A percentile compares a stretch with the other conserved stretches of the same genome.
Conservation (phyloP, 768 basidiomycete species). For the Krasilnikovozyma curviuscula region DNA sequence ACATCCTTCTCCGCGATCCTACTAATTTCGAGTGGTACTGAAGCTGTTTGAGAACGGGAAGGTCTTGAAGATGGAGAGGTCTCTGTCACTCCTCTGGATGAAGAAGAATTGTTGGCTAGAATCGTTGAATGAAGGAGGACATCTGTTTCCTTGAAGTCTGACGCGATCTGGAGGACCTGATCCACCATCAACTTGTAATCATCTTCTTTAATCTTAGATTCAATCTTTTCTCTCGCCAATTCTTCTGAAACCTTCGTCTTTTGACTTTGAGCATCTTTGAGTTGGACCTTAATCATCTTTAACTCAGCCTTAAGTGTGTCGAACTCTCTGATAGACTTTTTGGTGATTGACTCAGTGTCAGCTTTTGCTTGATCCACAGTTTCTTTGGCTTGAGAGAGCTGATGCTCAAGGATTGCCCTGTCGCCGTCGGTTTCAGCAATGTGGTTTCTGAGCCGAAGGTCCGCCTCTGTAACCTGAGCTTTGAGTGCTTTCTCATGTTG, state of each 20-base stretch:
- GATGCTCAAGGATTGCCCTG: slow-evolving; percentile 11
- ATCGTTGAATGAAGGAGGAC: no score
- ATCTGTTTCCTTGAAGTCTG: slow-evolving; percentile 3
- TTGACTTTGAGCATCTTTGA: not conserved
- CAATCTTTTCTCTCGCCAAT: not conserved
- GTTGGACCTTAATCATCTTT: slow-evolving; percentile 1
- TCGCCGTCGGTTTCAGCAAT: slow-evolving; percentile 9
- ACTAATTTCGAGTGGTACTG: no score
- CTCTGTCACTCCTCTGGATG: no score
- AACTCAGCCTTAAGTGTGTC: slow-evolving; percentile 8
- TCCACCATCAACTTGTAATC: not conserved
- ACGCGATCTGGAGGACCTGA: slow-evolving; percentile 1
- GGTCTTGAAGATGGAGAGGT: no score
- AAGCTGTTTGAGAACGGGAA: no score
- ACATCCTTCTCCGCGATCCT: no score
- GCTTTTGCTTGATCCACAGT: not conserved
- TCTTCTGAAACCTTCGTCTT: not conserved
- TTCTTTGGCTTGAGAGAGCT: slow-evolving; percentile 1
- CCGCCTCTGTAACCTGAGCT: not conserved
- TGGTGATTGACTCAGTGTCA: not conserved
- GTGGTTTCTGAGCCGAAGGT: slow-evolving; percentile 5
- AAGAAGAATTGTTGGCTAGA: no score
- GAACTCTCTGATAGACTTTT: slow-evolving; percentile 4
- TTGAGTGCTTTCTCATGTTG: slow-evolving; percentile 3
- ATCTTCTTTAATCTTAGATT: not conserved